A percentile compares a stretch with the other conserved stretches of the same genome.
Conservation (phyloP, 495 filamentous ascomycete genomes). For the Penicillium goetzii region DNA sequence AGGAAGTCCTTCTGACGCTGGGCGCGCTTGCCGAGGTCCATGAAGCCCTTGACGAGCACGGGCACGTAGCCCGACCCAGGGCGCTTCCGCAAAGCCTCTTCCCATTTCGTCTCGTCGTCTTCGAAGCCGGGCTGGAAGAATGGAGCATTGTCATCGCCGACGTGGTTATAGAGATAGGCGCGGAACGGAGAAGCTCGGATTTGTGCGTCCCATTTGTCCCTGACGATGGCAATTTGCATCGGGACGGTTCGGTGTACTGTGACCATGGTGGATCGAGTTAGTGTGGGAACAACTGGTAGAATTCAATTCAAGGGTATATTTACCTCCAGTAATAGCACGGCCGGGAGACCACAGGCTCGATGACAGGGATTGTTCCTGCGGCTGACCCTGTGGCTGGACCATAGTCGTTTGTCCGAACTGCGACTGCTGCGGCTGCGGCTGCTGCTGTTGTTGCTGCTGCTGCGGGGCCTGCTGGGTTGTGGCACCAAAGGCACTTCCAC, state of each 20-base stretch:
- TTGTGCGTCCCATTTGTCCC: slow-evolving; percentile 80
- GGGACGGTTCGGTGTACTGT: slow-evolving; percentile 74
- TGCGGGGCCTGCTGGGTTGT: slow-evolving; percentile 27
- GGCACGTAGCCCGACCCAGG: slow-evolving; percentile 78
- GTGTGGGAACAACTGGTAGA: background rate
- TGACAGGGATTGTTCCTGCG: slow-evolving; percentile 44
- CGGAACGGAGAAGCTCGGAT: slow-evolving; percentile 77
- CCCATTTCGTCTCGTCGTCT: slow-evolving; percentile 87
- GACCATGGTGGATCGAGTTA: slow-evolving; percentile 14
- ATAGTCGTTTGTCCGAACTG: slow-evolving; percentile 39
- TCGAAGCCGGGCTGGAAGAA: slow-evolving; percentile 77
- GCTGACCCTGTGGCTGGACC: slow-evolving; percentile 38
- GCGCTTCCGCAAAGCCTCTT: slow-evolving; percentile 85
- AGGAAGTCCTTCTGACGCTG: slow-evolving; percentile 75
- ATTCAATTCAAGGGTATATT: slow-evolving; percentile 2
- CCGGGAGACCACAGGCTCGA: slow-evolving; percentile 56
- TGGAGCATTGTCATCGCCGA: slow-evolving; percentile 74
- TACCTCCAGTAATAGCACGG: slow-evolving; percentile 51
- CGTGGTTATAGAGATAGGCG: slow-evolving; percentile 92
- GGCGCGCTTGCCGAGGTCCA: slow-evolving; percentile 74
- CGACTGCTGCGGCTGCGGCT: slow-evolving; percentile 40
- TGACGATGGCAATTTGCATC: slow-evolving; percentile 79
- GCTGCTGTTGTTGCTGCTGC: slow-evolving; percentile 28
- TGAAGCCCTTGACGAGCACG: slow-evolving; percentile 70
- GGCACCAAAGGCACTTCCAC: slow-evolving; percentile 29